Conservation (phyloP, 805 yeast species). For the Brettanomyces bruxellensis region DNA sequence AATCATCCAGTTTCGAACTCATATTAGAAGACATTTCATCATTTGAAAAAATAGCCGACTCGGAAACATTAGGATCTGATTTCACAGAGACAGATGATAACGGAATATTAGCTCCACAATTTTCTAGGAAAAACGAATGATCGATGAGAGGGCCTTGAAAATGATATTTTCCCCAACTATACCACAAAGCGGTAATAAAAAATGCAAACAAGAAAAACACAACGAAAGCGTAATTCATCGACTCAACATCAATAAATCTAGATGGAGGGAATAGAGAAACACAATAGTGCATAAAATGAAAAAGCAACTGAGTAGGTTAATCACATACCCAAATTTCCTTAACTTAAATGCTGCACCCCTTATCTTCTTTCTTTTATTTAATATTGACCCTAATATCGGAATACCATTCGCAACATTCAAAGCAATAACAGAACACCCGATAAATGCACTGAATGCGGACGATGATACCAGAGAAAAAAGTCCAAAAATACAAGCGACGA, state of each 20-base stretch:
- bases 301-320: constrained; percentile 47
- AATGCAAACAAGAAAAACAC: constrained; percentile 46
- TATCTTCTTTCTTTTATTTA: constrained; percentile 51
- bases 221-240: constrained; percentile 61
- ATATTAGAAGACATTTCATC: too few species aligned
- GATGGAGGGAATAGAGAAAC: constrained; percentile 62
- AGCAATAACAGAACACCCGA: constrained; percentile 74
- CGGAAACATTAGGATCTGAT: too few species aligned
- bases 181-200: constrained; percentile 40
- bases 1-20: too few species aligned
- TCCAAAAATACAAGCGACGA: constrained; percentile 50
- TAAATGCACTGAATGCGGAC: constrained; percentile 74
- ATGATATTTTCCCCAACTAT: constrained; percentile 49
- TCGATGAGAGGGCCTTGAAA: constrained; percentile 60
- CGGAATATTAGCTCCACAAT: too few species aligned
- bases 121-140: constrained; percentile 5
- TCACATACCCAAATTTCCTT: constrained; percentile 52
- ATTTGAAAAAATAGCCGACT: too few species aligned
- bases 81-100: too few species aligned
- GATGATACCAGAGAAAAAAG: constrained; percentile 58
- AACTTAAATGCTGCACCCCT: constrained; percentile 63
- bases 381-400: constrained; percentile 56
- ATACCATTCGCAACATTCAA: constrained; percentile 69
- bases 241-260: constrained; percentile 36
- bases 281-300: constrained; percentile 55